Base-by-base conservation (phyloP, 805 yeast species). In the Sungouiella thailandica region DNA sequence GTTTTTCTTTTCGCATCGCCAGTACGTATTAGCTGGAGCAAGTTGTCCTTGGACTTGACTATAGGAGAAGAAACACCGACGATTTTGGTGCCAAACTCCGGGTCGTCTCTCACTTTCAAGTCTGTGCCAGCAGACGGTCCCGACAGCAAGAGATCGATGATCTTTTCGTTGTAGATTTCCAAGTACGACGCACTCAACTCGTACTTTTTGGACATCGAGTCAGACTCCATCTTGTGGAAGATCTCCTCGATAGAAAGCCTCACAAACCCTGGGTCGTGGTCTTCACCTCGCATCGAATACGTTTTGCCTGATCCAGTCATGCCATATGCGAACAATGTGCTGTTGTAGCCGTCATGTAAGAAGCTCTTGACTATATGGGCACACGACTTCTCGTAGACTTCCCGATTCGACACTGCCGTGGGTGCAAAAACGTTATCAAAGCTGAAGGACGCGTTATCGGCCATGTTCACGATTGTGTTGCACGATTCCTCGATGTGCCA, bases 271-370 rank as follows among this genome's bases (percentile, higher is more conserved):
- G 80, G 78, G 41, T 78, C 80, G 4, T 46, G 41, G 2, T 57
- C 65, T 17, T 69, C 64, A 19, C 95, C 96, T 42, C 80, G 80
- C 95, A 87, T 87, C 2, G 95, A 76, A 52, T 74, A 79, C 0
- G 96, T 87, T 57, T 87, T 87, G 8, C 96, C 96, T 1, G 94
- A 82, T 0, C 96, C 96, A 0, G 96, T 87, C 87, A 84, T 84
- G 23, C 96, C 96, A 50, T 87, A 87, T 0, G 97, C 97, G 55
- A 90, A 87, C 1, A 89, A 77, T 0, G 96, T 88, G 11, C 89
- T 89, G 50, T 87, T 87, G 56, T 62, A 89, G 0, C 96, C 96
- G 11, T 78, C 79, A 28, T 56, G 47, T 70, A 69, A 41, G 74
- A 77, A 53, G 70, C 75, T 42, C 52, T 62, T 24, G 70, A 78